Conservation (phyloP, 2,329 filamentous ascomycete species). For the Fulvia fulva region DNA sequence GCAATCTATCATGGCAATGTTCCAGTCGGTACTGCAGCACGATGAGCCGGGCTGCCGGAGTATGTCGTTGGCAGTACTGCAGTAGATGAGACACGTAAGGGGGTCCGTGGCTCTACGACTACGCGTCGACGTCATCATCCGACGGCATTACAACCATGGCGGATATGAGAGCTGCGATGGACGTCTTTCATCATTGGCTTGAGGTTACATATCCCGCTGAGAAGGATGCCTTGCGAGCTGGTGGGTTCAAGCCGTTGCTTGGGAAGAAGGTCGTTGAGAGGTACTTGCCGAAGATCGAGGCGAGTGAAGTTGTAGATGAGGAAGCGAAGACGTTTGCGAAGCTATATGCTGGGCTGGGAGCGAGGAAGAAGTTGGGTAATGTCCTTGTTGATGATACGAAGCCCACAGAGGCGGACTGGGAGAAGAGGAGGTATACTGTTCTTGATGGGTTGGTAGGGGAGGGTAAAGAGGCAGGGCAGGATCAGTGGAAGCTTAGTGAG, state of each 20-base stretch:
- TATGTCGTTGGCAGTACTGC: too few species aligned
- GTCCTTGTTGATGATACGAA: conserved; percentile 28
- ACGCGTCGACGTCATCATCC: conserved; percentile 23
- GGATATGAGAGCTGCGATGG: conserved; percentile 28
- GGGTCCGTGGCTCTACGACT: too few species aligned
- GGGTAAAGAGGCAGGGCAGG: conserved; percentile 19
- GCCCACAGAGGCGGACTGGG: conserved; percentile 30
- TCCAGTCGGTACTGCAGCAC: too few species aligned
- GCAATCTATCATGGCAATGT: too few species aligned
- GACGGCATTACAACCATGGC: conserved; percentile 14
- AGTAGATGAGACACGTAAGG: too few species aligned
- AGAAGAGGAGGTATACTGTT: conserved; percentile 24
- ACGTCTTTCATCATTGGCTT: conserved; percentile 28
- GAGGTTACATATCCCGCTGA: conserved; percentile 28
- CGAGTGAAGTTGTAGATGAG: conserved; percentile 10
- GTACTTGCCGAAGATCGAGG: conserved; percentile 20
- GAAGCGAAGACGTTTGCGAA: conserved; percentile 24
- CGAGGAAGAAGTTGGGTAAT: conserved; percentile 30
- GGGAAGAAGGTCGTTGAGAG: conserved; percentile 24
- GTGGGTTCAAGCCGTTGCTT: conserved; percentile 31
- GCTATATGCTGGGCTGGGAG: conserved; percentile 23
- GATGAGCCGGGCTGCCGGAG: too few species aligned
- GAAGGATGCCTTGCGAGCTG: conserved; percentile 21
- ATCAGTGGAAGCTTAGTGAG: conserved; percentile 20
- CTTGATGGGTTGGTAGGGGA: conserved; percentile 23